These are phyloP conservation scores for Tolypocladium ovalisporum DNA, from an alignment of 2,329 filamentous ascomycete genomes.

Conservation along the genomic window DNA sequence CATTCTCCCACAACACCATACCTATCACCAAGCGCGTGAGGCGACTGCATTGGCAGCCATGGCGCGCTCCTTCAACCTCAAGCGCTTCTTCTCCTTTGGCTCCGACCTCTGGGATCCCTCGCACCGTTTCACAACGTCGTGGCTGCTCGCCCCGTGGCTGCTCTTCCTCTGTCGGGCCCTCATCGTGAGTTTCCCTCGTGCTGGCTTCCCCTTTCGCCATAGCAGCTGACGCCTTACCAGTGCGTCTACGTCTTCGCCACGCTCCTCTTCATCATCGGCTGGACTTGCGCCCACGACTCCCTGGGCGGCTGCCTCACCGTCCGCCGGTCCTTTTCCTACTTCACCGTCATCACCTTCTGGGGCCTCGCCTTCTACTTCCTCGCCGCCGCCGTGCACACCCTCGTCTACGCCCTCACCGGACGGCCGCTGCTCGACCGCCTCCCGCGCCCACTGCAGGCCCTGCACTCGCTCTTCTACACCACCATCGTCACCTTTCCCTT, in stretches of 20 bases:
- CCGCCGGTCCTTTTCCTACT: slow-evolving; percentile 61
- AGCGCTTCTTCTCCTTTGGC: slow-evolving; percentile 25
- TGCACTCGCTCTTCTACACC: slow-evolving; percentile 55
- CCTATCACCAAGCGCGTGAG: too few species aligned
- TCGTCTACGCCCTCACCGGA: slow-evolving; percentile 48
- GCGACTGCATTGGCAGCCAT: neutral
- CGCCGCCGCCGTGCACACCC: slow-evolving; percentile 56
- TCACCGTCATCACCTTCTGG: slow-evolving; percentile 76
- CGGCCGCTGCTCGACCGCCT: slow-evolving; percentile 45
- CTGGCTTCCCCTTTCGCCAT: neutral
- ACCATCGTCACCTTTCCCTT: slow-evolving; percentile 54
- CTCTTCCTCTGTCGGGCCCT: slow-evolving; percentile 47
- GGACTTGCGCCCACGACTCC: slow-evolving; percentile 41
- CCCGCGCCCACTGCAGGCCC: slow-evolving; percentile 50
- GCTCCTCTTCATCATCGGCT: slow-evolving; percentile 59
- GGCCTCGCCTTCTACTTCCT: slow-evolving; percentile 71
- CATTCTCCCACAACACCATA: neutral
- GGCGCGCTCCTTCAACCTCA: neutral
- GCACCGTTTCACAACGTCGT: slow-evolving; percentile 69
- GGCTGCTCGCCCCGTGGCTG: slow-evolving; percentile 57
- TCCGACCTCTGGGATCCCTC: slow-evolving; percentile 39
- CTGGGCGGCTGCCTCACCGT: slow-evolving; percentile 33
- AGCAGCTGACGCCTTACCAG: slow-evolving; percentile 15
- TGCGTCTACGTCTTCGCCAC: slow-evolving; percentile 59
- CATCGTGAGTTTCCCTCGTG: slow-evolving; percentile 31